Conservation (phyloP, 345 rosid genomes). For the Lumnitzera racemosa region DNA sequence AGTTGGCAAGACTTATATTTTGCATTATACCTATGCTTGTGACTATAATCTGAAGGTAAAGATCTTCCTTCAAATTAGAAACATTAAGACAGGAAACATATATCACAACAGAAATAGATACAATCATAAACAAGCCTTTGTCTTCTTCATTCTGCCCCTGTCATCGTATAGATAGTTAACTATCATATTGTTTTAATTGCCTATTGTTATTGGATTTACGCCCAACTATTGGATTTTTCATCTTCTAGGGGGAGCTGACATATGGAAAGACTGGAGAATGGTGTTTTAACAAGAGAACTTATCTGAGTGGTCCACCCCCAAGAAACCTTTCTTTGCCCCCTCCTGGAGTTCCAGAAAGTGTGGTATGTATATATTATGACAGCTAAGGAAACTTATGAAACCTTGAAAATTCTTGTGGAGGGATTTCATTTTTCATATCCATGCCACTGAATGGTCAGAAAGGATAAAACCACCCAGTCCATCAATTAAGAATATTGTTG, state of each 20-base stretch:
- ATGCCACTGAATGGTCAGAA: neutral
- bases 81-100: no score
- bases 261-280: slow-evolving; percentile 76
- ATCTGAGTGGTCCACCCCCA: slow-evolving; percentile 61
- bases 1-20: slow-evolving; percentile 53
- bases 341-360: slow-evolving; percentile 74
- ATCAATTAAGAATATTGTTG: no score
- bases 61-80: neutral
- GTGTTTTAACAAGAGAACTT: slow-evolving; percentile 73
- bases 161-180: no score
- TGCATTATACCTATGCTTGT: slow-evolving; percentile 76
- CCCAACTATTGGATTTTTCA: neutral
- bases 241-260: slow-evolving; percentile 49
- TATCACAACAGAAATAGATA: no score
- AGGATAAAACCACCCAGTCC: no score
- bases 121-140: neutral
- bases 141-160: no score
- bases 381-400: neutral
- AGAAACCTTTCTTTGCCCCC: slow-evolving; percentile 70
- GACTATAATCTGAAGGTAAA: slow-evolving; percentile 57
- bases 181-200: neutral
- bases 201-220: neutral
- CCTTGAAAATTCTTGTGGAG: neutral
- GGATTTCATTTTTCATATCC: neutral
- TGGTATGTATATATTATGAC: slow-evolving; percentile 31